These are phyloP conservation scores for Alloascoidea hylecoeti DNA, from an alignment of 805 yeast species.

Conservation along the genomic window DNA sequence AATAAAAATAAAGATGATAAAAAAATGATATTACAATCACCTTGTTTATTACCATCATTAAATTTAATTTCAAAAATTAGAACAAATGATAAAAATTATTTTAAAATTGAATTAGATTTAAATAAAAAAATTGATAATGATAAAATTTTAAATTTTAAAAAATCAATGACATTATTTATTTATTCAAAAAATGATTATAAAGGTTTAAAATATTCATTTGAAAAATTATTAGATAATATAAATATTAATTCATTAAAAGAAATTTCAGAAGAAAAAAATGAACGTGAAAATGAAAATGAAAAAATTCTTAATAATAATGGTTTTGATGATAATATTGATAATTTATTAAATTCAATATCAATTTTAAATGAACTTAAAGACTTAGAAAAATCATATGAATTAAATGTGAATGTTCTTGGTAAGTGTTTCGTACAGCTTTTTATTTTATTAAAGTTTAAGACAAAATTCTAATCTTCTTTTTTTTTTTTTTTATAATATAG, in stretches of 20 bases:
- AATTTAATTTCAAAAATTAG: conserved; percentile 31
- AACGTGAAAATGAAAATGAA: conserved; percentile 6
- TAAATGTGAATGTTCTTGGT: too few relatives aligned
- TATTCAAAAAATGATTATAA: conserved; percentile 30
- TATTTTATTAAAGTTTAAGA: conserved; percentile 8
- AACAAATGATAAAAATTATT: conserved; percentile 33
- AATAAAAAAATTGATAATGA: conserved; percentile 21
- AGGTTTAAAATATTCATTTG: conserved; percentile 12
- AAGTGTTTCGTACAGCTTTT: too few relatives aligned
- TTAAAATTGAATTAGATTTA: conserved; percentile 34
- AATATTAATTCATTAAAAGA: conserved; percentile 8
- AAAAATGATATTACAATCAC: conserved; percentile 27
- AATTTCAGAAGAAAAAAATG: conserved; percentile 3
- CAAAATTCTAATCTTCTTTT: conserved; percentile 8
- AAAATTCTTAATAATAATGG: conserved; percentile 5
- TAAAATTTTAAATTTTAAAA: conserved; percentile 22
- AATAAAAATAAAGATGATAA: conserved; percentile 25
- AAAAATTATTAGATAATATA: conserved; percentile 20
- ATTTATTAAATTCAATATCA: neutral
- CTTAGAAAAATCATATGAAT: too few relatives aligned
- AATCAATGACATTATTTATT: conserved; percentile 33
- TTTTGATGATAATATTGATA: conserved; percentile 2
- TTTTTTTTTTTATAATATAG: conserved; percentile 6
- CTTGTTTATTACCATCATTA: conserved; percentile 56
- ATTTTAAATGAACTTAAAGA: too few relatives aligned